Evolutionary conservation across 192 early-diverging fungal genomes (phyloP), one percentile per base, ranked within the genome.

Genomic region (Backusella parvicylindrica): DNA sequence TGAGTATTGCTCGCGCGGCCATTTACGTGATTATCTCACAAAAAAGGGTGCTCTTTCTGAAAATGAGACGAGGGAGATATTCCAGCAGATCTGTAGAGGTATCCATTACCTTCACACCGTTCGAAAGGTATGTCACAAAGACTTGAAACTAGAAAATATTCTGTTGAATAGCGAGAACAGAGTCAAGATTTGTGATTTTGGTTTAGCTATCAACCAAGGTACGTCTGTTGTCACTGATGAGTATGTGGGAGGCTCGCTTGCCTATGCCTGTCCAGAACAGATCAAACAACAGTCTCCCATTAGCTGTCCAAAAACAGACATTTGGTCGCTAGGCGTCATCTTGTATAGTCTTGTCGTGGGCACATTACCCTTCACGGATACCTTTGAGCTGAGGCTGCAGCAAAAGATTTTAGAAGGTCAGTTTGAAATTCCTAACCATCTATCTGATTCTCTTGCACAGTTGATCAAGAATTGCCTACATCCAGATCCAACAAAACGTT

Each of bases 61-160:
- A 77, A 72, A 73, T 53, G 33, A 84, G 21, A 89, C 89, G 0
- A 72, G 83, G 23, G 71, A 56, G n/a, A 83, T 95, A 56, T 95
- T 98, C 74, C 79, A 81, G 7, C 93, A 97, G 79, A 53, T 97
- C 11, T 91, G 86, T 1, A 80, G 85, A 6, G 94, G 91, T 12
- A 77, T 99, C 0, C 75, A 85, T 16, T 97, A 98, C 81, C 70
- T 98, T 49, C 98, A 98, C 79, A 70, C 83, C 33, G 84, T 88
- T 64, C 83, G 87, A 31, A 88, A 91, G 26, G 79, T 81, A 16
- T 73, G 71, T 0, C 97, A 98, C 80, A 89, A 93, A 23, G 97
- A 99, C 77, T 83, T 99, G 75, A 99, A 99, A 82, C 87, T 94
- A 28, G 97, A 99, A 75, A 99, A 99, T 81, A 86, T 97, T 31